phyloP scores from a whole-genome alignment of 2,329 filamentous ascomycete species.

The Colletotrichum sp. region DNA sequence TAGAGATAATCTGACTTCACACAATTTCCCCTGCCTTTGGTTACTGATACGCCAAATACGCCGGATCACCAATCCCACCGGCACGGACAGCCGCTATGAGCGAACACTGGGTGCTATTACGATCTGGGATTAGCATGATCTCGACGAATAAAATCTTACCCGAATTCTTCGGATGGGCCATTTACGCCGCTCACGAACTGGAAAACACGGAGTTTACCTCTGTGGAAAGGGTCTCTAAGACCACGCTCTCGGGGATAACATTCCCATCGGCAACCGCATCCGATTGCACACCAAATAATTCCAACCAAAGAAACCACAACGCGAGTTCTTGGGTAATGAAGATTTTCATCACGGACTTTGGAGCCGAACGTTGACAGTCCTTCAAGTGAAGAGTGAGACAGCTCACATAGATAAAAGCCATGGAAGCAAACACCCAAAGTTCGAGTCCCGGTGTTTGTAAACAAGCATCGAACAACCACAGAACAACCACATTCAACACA shows the following conservation, averaged over 20 bases:
- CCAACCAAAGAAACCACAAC: background rate
- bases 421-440: background rate
- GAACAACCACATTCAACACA: background rate
- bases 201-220: background rate
- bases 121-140: background rate
- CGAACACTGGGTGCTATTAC: background rate
- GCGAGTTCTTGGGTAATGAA: background rate
- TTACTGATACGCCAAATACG: background rate
- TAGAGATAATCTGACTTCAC: background rate
- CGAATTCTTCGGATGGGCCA: background rate
- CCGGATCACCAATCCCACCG: background rate
- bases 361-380: background rate
- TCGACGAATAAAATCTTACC: background rate
- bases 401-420: background rate
- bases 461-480: background rate
- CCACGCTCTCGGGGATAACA: background rate
- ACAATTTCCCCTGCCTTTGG: background rate
- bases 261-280: background rate
- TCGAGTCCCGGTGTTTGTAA: background rate
- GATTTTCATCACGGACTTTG: background rate
- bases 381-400: background rate
- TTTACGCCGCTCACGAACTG: background rate
- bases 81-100: background rate
- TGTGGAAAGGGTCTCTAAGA: background rate
- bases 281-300: background rate